Evolutionary conservation across 306 rosid species (phyloP).

Genomic region (Cicer bijugum): DNA sequence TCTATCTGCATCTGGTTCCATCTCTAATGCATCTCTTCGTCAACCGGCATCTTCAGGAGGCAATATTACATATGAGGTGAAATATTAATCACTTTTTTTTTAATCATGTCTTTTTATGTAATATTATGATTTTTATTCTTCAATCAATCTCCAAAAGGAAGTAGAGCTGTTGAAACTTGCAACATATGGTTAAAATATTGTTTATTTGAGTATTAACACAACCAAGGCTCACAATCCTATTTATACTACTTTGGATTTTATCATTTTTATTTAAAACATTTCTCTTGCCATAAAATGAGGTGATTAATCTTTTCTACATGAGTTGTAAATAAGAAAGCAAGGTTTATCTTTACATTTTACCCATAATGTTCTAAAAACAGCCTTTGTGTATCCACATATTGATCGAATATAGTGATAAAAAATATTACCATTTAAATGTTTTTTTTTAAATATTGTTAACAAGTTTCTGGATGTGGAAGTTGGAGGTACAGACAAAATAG

Average conservation of each 20-base stretch:
- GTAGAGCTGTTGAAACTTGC: constrained; percentile 32
- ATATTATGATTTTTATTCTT: constrained; percentile 22
- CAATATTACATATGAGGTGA: constrained; percentile 88
- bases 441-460: too few relatives aligned
- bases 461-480: background rate
- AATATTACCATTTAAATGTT: background rate
- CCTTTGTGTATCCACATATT: constrained; percentile 2
- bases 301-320: constrained; percentile 17
- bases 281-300: constrained; percentile 16
- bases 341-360: constrained; percentile 23
- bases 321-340: constrained; percentile 8
- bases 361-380: background rate
- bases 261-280: constrained; percentile 2
- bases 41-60: constrained; percentile 97
- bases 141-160: constrained; percentile 34
- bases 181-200: constrained; percentile 17
- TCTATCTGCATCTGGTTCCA: constrained; percentile 89
- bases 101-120: constrained; percentile 8
- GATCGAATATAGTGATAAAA: background rate
- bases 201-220: constrained; percentile 4
- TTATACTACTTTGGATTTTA: constrained; percentile 39
- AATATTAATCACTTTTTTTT: constrained; percentile 31
- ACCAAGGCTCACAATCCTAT: constrained; percentile 22
- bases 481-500: constrained; percentile 18
- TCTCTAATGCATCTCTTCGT: constrained; percentile 85